These are phyloP conservation scores for Aschersonia sp. DNA, from an alignment of 2,329 filamentous ascomycete species.

Conservation along the genomic window DNA sequence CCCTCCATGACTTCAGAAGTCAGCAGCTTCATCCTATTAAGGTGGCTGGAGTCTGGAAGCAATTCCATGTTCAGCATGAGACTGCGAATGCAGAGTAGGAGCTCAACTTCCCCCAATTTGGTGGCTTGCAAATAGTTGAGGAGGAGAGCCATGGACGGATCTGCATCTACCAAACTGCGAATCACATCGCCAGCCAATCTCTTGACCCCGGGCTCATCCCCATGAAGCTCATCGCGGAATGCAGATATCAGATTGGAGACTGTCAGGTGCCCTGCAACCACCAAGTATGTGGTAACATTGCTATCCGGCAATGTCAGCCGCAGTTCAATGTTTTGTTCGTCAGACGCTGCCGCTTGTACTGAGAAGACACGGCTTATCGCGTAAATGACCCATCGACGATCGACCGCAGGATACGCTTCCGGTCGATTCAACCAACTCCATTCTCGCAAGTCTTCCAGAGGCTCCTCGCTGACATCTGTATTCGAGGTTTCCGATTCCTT, in stretches of 20 bases:
- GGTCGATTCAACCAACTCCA: slow-evolving; percentile 36
- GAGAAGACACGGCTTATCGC: slow-evolving; percentile 47
- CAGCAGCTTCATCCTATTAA: slow-evolving; percentile 16
- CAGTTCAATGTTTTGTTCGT: slow-evolving; percentile 17
- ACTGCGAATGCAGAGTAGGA: slow-evolving; percentile 49
- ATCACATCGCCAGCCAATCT: slow-evolving; percentile 47
- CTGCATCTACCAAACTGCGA: slow-evolving; percentile 45
- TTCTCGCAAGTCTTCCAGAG: slow-evolving; percentile 17
- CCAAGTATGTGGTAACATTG: slow-evolving; percentile 43
- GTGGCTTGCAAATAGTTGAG: slow-evolving; percentile 51
- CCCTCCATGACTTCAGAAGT: slow-evolving; percentile 11
- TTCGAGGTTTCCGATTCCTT: slow-evolving; percentile 7
- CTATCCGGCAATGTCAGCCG: slow-evolving; percentile 30
- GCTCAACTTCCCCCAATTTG: slow-evolving; percentile 49
- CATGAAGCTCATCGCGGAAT: slow-evolving; percentile 32
- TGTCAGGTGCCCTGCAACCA: slow-evolving; percentile 45
- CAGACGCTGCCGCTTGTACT: slow-evolving; percentile 29
- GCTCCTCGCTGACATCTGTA: slow-evolving; percentile 8
- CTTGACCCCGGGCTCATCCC: slow-evolving; percentile 27
- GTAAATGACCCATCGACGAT: slow-evolving; percentile 51
- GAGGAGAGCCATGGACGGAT: slow-evolving; percentile 53
- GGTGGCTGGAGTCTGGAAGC: slow-evolving; percentile 25
- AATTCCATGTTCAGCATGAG: slow-evolving; percentile 57
- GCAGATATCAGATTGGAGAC: slow-evolving; percentile 43
- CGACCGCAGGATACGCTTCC: slow-evolving; percentile 36